Evolutionary conservation across 371 early-diverging fungal species (phyloP).

Genomic region (Circinella minor): DNA sequence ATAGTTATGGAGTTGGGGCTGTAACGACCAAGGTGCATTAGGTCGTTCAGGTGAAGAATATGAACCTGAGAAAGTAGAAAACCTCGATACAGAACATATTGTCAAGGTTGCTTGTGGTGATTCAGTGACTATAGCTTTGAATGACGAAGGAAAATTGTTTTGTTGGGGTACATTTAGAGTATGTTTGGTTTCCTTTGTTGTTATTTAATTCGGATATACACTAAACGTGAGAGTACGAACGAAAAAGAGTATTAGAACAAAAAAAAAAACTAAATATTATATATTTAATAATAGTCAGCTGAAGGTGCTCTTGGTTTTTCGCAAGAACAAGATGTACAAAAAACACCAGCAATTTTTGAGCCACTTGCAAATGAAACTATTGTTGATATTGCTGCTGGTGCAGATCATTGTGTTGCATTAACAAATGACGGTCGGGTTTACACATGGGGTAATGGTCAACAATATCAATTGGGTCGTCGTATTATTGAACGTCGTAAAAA

Average conservation of each 20-base stretch:
- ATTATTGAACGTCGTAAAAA: slow-evolving; percentile 70
- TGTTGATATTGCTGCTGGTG: slow-evolving; percentile 85
- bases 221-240: too few relatives aligned
- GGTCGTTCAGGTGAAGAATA: slow-evolving; percentile 89
- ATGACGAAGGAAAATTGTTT: slow-evolving; percentile 85
- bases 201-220: too few relatives aligned
- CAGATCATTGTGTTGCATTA: slow-evolving; percentile 91
- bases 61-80: slow-evolving; percentile 63
- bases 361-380: slow-evolving; percentile 52
- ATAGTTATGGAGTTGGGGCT: slow-evolving; percentile 93
- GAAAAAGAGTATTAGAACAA: neutral
- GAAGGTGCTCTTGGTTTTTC: slow-evolving; percentile 79
- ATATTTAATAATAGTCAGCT: slow-evolving; percentile 24
- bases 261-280: neutral
- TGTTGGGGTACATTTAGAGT: slow-evolving; percentile 92
- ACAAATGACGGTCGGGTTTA: slow-evolving; percentile 77
- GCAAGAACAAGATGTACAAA: slow-evolving; percentile 68
- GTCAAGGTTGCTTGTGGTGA: slow-evolving; percentile 94
- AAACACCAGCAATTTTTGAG: slow-evolving; percentile 60
- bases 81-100: slow-evolving; percentile 74
- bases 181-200: neutral
- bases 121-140: slow-evolving; percentile 89
- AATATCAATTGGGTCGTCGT: slow-evolving; percentile 90
- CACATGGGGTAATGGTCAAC: slow-evolving; percentile 96
- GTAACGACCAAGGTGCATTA: slow-evolving; percentile 98